Percentiles rank a stretch among this genome's conserved stretches.
Conservation (phyloP, 2,329 filamentous ascomycete genomes). For the Pseudogymnoascus sp. region DNA sequence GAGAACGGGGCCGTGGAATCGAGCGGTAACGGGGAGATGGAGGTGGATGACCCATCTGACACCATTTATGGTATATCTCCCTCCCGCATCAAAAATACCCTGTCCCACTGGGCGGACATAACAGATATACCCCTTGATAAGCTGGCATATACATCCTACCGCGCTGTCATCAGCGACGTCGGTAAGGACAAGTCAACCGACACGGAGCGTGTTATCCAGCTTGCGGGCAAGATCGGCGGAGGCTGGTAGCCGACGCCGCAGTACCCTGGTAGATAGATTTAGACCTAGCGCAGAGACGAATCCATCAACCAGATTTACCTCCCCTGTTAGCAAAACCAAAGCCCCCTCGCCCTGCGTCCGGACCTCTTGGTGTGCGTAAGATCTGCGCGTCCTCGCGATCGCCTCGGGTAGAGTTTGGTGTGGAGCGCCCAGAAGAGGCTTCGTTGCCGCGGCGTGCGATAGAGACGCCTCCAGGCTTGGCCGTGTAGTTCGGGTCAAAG, state of each 20-base stretch:
- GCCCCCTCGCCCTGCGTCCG: slow-evolving; percentile 68
- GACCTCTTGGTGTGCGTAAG: slow-evolving; percentile 68
- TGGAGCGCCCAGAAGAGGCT: slow-evolving; percentile 36
- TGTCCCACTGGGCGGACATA: slow-evolving; percentile 68
- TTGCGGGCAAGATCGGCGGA: slow-evolving; percentile 85
- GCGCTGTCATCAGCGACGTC: slow-evolving; percentile 90
- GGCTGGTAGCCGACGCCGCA: slow-evolving; percentile 61
- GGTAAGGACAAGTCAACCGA: slow-evolving; percentile 66
- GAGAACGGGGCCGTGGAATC: slow-evolving; percentile 22
- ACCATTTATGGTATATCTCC: slow-evolving; percentile 60
- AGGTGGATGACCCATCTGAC: slow-evolving; percentile 29
- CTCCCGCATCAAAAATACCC: slow-evolving; percentile 56
- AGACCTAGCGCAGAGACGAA: slow-evolving; percentile 25
- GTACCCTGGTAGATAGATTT: slow-evolving; percentile 7
- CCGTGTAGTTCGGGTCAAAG: slow-evolving; percentile 68
- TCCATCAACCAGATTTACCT: slow-evolving; percentile 40
- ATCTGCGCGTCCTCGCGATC: slow-evolving; percentile 56
- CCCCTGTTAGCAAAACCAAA: slow-evolving; percentile 69
- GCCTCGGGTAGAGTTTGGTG: slow-evolving; percentile 26
- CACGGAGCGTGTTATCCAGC: slow-evolving; percentile 75
- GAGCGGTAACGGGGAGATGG: slow-evolving; percentile 19
- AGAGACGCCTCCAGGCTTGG: slow-evolving; percentile 50
- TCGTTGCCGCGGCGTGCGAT: slow-evolving; percentile 38
- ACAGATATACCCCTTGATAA: slow-evolving; percentile 65
- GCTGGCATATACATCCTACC: slow-evolving; percentile 78